A percentile compares a stretch with the other conserved stretches of the same genome.
phyloP scores from a whole-genome alignment of 768 basidiomycete genomes.

The Agrocybe praecox region DNA sequence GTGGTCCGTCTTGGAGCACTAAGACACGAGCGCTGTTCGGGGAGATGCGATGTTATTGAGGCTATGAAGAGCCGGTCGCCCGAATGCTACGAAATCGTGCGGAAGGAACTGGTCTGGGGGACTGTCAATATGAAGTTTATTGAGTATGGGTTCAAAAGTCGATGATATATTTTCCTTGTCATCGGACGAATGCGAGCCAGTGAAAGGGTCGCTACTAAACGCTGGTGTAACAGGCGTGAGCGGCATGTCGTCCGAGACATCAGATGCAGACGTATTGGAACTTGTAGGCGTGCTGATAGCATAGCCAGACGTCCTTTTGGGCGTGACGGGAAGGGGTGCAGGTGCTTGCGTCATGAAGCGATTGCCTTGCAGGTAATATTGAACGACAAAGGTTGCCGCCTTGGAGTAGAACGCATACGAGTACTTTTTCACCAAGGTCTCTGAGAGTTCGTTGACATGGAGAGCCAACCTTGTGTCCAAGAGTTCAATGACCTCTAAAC shows the following conservation, averaged over 20 bases:
- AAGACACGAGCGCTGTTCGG: conserved; percentile 61
- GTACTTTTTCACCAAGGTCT: conserved; percentile 98
- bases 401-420: conserved; percentile 96
- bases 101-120: conserved; percentile 78
- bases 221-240: conserved; percentile 77
- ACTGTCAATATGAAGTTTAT: conserved; percentile 68
- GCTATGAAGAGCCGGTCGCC: conserved; percentile 77
- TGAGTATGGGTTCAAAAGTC: conserved; percentile 72
- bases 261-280: conserved; percentile 71
- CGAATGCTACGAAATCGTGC: conserved; percentile 79
- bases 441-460: conserved; percentile 90
- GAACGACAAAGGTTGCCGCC: conserved; percentile 90
- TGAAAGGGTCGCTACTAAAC: conserved; percentile 62
- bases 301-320: conserved; percentile 55
- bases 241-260: conserved; percentile 83
- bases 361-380: conserved; percentile 91
- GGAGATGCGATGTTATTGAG: conserved; percentile 75
- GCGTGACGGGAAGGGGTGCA: conserved; percentile 66
- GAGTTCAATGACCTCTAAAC: conserved; percentile 79
- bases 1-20: conserved; percentile 38
- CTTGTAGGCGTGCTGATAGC: conserved; percentile 75
- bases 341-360: conserved; percentile 59
- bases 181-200: conserved; percentile 51
- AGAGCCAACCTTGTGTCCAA: conserved; percentile 87
- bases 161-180: conserved; percentile 83